phyloP scores from a whole-genome alignment of 345 rosid species.

The Populus nigra region DNA sequence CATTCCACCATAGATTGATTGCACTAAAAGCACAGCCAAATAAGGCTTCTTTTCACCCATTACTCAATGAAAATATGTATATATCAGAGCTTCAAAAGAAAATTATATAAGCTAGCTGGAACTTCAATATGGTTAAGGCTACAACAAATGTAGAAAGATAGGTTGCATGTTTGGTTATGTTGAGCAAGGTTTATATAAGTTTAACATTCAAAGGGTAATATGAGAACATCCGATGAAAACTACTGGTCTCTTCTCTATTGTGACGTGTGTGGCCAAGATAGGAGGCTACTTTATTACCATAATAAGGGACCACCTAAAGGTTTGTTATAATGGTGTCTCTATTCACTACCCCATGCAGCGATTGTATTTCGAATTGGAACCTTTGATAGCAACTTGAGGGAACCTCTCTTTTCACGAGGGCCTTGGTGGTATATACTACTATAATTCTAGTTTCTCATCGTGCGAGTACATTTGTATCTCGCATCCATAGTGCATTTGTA shows the following conservation, averaged over 20 bases:
- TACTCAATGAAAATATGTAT: neutral
- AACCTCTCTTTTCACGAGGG: too few species aligned
- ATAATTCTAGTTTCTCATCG: too few species aligned
- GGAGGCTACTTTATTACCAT: neutral
- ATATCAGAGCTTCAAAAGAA: neutral
- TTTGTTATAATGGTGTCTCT: neutral
- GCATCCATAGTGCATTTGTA: too few species aligned
- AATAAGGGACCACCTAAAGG: conserved; percentile 7
- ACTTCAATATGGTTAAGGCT: neutral
- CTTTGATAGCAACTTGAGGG: neutral
- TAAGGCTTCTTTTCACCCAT: conserved; percentile 63
- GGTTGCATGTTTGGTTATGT: neutral
- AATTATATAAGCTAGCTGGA: neutral
- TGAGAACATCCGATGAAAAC: neutral
- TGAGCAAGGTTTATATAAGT: conserved; percentile 5
- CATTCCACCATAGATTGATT: conserved; percentile 77
- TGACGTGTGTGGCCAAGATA: conserved; percentile 7
- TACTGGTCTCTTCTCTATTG: neutral
- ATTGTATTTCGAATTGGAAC: neutral
- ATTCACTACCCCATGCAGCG: neutral
- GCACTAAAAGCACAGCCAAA: conserved; percentile 48
- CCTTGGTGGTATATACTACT: too few species aligned
- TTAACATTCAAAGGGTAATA: neutral
- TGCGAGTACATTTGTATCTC: too few species aligned
- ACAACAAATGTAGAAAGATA: neutral